Conservation (phyloP, 768 basidiomycete species). For the Suillus brevipes region DNA sequence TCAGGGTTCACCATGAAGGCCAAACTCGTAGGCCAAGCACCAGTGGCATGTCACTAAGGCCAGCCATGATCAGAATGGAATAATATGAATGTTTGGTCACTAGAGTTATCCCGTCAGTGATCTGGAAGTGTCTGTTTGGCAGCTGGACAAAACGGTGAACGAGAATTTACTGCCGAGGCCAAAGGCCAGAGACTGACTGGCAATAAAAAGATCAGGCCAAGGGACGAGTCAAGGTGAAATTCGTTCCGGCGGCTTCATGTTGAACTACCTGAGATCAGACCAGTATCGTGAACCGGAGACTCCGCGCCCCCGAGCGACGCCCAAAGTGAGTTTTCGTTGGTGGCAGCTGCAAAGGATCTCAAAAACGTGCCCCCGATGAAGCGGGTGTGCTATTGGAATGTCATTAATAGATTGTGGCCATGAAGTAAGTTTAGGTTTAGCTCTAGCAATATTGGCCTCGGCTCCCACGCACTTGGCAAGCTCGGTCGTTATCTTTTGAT, state of each 20-base stretch:
- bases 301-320: background rate
- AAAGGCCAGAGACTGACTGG: background rate
- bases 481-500: background rate
- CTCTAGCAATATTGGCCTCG: background rate
- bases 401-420: background rate
- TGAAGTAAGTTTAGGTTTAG: background rate
- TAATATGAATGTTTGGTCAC: background rate
- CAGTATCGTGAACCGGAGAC: background rate
- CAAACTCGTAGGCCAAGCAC: background rate
- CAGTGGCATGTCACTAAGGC: background rate
- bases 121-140: background rate
- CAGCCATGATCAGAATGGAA: background rate
- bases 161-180: background rate
- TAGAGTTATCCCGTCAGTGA: background rate
- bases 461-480: background rate
- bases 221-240: background rate
- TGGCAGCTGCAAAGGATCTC: background rate
- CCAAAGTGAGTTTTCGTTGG: background rate
- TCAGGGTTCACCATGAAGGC: background rate
- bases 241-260: background rate
- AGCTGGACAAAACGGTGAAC: background rate
- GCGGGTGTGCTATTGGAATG: background rate
- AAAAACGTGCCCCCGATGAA: background rate
- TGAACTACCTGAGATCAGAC: background rate
- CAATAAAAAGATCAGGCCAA: background rate